Evolutionary conservation across 768 basidiomycete genomes (phyloP), one percentile per base, ranked within the genome.

Genomic region (Hebeloma cylindrosporum): DNA sequence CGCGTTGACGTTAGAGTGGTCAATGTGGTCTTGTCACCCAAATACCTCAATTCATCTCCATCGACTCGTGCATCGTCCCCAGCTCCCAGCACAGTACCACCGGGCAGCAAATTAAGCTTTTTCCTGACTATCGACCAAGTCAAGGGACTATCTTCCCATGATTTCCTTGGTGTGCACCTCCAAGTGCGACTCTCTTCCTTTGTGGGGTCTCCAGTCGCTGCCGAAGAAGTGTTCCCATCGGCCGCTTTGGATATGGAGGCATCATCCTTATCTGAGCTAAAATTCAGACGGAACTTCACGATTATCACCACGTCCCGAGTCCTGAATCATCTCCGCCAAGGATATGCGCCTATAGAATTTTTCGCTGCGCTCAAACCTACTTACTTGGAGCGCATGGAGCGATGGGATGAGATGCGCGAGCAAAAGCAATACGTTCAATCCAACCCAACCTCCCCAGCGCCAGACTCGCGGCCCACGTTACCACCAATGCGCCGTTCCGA

Each of bases 401-500:
- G 88, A 44, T 96, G 93, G 93, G 95, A 97, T 59, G 88, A 93
- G 60, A 76, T 89, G 73, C 81, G 93, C 25, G 93, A 97, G 52
- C 80, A 86, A 36, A 79, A 80, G 51, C 66, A 70, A 47, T 69
- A 60, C 58, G 68, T 66, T 50, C 63, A 72, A 31, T 60, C 68
- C 34, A 66, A 61, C 42, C 49, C 68, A 16, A 51, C 60, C 22
- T 63, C 65, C n/a, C 65, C 63, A 17, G 59, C 66, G 10, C 48
- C 61, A 26, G 76, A 79, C 34, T 66, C 54, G 51, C 65, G 62
- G 31, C 68, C 72, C 22, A 65, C 62, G 39, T 56, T 76, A 17
- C 82, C 81, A n/a, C 73, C 74, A 13, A 95, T 95, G 93, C 82
- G 94, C 14, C 83, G 93, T 20, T 90, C 93, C 16, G 95, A 97